Evolutionary conservation across 345 rosid genomes (phyloP).

Genomic region (Moringa oleifera): DNA sequence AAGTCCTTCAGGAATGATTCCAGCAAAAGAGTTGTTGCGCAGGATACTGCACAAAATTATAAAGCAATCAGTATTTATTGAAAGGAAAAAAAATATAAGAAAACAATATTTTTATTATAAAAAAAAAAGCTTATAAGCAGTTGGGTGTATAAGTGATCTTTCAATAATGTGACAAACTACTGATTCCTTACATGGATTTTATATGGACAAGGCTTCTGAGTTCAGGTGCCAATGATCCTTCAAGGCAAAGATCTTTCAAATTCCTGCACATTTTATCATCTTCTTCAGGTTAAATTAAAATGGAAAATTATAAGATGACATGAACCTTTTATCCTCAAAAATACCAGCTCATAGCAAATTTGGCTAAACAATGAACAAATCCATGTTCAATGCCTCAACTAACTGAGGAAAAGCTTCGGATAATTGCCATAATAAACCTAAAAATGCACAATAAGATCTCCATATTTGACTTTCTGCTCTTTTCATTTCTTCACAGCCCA

Average conservation of each 20-base stretch:
- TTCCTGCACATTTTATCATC: conserved; percentile 33
- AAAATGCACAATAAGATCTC: background rate
- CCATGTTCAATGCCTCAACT: background rate
- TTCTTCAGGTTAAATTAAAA: background rate
- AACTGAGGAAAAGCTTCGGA: background rate
- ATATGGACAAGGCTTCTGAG: conserved; percentile 41
- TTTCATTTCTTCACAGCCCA: no score
- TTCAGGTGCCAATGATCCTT: conserved; percentile 60
- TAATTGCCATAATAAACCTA: background rate
- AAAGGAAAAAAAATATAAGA: background rate
- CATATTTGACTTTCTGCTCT: no score
- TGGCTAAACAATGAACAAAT: background rate
- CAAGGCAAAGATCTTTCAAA: conserved; percentile 58
- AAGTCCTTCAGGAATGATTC: conserved; percentile 48
- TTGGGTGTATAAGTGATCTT: background rate
- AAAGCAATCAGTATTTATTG: background rate
- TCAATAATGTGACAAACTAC: background rate
- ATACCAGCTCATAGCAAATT: background rate
- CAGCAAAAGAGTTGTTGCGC: conserved; percentile 61
- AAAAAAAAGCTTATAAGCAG: background rate
- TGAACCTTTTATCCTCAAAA: background rate
- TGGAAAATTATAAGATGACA: background rate
- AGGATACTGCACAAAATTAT: conserved; percentile 30
- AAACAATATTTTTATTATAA: background rate
- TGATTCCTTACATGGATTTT: conserved; percentile 49